Percentiles rank a stretch among this genome's conserved stretches.
Evolutionary conservation across 140 eudicot species (phyloP).

Genomic region (Senecio squalidus): DNA sequence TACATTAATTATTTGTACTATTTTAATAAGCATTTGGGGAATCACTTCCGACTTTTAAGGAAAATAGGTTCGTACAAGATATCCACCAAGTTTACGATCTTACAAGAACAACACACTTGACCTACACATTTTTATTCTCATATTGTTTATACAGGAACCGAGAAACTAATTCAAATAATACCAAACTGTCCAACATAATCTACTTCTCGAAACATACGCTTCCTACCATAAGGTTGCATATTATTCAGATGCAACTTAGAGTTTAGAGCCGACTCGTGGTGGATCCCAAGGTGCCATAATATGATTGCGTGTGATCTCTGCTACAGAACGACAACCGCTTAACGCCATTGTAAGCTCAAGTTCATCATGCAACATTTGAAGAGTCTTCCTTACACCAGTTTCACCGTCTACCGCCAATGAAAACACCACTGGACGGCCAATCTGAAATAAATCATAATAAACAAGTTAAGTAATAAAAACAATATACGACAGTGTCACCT

Average conservation of each 20-base stretch:
- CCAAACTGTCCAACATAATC: conserved; percentile 1
- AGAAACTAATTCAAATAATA: not conserved
- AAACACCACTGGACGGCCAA: conserved; percentile 70
- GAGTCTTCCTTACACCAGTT: conserved; percentile 67
- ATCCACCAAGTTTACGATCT: too few relatives aligned
- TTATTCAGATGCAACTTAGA: conserved; percentile 20
- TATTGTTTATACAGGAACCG: conserved; percentile 18
- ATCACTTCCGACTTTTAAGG: too few relatives aligned
- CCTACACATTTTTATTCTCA: not conserved
- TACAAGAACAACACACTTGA: too few relatives aligned
- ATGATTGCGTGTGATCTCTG: conserved; percentile 60
- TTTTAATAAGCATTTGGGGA: too few relatives aligned
- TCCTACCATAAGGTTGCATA: not conserved
- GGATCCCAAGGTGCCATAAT: conserved; percentile 50
- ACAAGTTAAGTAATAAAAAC: not conserved
- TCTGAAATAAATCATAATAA: conserved; percentile 32
- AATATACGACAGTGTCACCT: not conserved
- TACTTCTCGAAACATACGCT: not conserved
- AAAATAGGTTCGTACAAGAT: too few relatives aligned
- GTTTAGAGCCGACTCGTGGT: conserved; percentile 36
- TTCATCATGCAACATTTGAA: conserved; percentile 69
- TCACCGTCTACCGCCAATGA: conserved; percentile 79
- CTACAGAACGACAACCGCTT: conserved; percentile 65
- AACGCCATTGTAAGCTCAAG: conserved; percentile 76
- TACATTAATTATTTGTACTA: too few relatives aligned